phyloP scores from a whole-genome alignment of 768 basidiomycete genomes.

The Boletus patriciae region DNA sequence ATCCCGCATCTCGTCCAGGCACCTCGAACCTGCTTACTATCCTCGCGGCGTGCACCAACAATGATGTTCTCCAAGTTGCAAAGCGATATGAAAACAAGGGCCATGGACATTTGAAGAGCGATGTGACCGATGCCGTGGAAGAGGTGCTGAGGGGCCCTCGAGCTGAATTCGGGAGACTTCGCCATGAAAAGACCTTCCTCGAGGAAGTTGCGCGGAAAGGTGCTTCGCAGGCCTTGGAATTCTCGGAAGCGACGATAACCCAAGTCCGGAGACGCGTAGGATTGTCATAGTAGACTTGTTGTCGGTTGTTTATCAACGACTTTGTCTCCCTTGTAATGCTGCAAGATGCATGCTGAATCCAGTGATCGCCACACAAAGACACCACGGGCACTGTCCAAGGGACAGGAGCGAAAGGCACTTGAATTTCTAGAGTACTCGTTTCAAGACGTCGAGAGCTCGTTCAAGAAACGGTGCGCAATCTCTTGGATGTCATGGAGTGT shows the following conservation, averaged over 20 bases:
- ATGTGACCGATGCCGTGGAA: conserved; percentile 73
- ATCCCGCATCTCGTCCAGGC: conserved; percentile 78
- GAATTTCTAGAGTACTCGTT: conserved; percentile 67
- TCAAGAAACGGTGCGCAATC: conserved; percentile 69
- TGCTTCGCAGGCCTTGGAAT: conserved; percentile 55
- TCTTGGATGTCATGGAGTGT: background rate
- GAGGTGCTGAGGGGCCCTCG: conserved; percentile 65
- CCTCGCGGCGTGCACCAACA: conserved; percentile 67
- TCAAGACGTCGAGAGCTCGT: conserved; percentile 63
- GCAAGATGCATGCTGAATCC: background rate
- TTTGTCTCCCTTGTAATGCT: background rate
- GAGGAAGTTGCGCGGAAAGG: conserved; percentile 63
- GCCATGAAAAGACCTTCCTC: conserved; percentile 64
- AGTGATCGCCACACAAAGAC: background rate
- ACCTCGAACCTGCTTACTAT: conserved; percentile 54
- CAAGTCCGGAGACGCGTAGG: conserved; percentile 65
- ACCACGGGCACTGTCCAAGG: conserved; percentile 41
- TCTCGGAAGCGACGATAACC: conserved; percentile 62
- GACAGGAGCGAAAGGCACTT: conserved; percentile 64
- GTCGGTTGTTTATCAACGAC: conserved; percentile 16
- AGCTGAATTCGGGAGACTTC: conserved; percentile 64
- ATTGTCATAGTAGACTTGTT: conserved; percentile 34
- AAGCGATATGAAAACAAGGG: conserved; percentile 50
- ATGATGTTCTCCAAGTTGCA: conserved; percentile 47
- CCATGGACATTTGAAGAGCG: conserved; percentile 69